A percentile compares a stretch with the other conserved stretches of the same genome.
These are phyloP conservation scores for Exserohilum turcica DNA, from an alignment of 2,329 filamentous ascomycete genomes.

Conservation along the genomic window DNA sequence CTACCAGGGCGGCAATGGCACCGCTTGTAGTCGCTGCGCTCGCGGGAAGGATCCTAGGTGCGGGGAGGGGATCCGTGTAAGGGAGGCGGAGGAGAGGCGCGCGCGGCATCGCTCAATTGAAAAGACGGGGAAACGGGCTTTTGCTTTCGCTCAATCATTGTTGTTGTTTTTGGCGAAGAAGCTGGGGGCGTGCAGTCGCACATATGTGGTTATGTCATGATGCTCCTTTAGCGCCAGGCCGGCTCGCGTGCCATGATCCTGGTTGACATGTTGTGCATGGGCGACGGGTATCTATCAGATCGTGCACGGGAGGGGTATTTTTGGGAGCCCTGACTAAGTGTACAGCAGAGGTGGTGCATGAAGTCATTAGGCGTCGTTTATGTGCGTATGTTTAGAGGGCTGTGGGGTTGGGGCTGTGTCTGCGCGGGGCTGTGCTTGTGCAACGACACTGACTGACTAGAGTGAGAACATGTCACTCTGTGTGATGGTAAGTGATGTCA, in stretches of 20 bases:
- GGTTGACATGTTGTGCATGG: too few relatives aligned
- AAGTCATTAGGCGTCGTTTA: not conserved
- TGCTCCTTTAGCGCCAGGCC: conserved; percentile 11
- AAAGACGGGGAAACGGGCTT: not conserved
- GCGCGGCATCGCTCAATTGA: conserved; percentile 55
- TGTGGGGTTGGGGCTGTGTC: conserved; percentile 5
- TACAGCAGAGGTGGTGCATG: not conserved
- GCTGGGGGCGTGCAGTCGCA: not conserved
- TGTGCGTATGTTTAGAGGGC: conserved; percentile 1
- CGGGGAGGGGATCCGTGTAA: conserved; percentile 81
- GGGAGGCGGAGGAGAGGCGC: conserved; percentile 76
- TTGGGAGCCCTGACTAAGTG: not conserved
- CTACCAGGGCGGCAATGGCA: conserved; percentile 75
- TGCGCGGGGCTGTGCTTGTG: conserved; percentile 1
- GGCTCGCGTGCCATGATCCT: too few relatives aligned
- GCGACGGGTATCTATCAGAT: too few relatives aligned
- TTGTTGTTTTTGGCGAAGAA: conserved; percentile 10
- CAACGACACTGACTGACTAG: too few relatives aligned
- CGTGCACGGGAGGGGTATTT: too few relatives aligned
- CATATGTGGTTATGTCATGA: conserved; percentile 20
- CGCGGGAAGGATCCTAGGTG: conserved; percentile 74
- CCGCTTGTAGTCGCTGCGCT: conserved; percentile 72
- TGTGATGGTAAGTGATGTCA: not conserved
- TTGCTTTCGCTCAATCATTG: conserved; percentile 13
- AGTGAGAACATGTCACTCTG: not conserved